Conservation (phyloP, 257 asterid genomes). For the Solanum paucissectum region DNA sequence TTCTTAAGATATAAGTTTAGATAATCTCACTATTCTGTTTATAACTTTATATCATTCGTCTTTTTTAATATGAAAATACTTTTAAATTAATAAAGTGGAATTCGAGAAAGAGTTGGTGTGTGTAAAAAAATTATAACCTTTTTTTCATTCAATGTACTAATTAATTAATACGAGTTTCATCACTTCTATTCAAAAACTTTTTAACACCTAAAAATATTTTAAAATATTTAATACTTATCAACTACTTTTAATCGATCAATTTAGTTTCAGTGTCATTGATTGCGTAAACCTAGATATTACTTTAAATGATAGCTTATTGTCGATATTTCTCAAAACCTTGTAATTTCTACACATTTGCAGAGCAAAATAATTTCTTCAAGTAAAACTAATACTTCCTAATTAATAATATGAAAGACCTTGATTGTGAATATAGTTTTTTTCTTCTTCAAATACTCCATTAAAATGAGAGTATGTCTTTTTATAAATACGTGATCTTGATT, state of each 20-base stretch:
- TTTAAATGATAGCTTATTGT: neutral
- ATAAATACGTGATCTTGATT: too few species aligned
- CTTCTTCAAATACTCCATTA: neutral
- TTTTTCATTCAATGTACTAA: neutral
- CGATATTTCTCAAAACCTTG: neutral
- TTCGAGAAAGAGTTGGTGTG: neutral
- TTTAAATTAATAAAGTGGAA: too few species aligned
- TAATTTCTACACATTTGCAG: neutral
- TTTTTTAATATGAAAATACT: too few species aligned
- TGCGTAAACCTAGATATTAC: neutral
- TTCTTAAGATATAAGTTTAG: too few species aligned
- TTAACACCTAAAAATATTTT: neutral
- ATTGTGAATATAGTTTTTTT: neutral
- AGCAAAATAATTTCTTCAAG: neutral
- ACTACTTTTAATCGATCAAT: neutral
- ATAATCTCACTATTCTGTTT: too few species aligned
- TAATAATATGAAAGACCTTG: neutral
- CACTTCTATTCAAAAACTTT: too few species aligned
- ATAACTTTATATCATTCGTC: neutral
- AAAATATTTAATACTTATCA: too few species aligned
- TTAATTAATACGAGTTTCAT: neutral
- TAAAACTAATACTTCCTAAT: neutral
- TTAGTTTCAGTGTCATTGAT: neutral
- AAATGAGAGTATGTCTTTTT: neutral
- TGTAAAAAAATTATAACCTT: too few species aligned